Conservation (phyloP, 2,329 filamentous ascomycete species). For the Aureobasidium sp. region DNA sequence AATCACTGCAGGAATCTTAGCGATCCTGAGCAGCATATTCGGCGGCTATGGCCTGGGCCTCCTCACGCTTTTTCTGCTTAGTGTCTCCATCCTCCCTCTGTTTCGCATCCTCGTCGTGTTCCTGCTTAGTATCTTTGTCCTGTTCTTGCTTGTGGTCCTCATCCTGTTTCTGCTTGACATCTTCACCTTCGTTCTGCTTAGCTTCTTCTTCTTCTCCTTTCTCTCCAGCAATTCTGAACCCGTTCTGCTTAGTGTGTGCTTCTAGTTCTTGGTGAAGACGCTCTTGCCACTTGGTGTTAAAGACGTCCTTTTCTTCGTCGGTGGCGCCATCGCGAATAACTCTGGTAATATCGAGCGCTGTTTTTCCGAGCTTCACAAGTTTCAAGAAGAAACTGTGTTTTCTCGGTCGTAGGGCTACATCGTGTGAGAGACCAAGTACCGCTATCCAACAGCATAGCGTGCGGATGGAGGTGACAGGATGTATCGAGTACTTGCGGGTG, state of each 20-base stretch:
- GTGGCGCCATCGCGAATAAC: not conserved
- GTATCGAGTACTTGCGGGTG: no score
- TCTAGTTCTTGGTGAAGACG: no score
- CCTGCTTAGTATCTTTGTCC: not conserved
- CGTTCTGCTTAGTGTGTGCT: no score
- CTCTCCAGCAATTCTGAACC: no score
- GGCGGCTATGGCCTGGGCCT: not conserved
- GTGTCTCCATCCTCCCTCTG: not conserved
- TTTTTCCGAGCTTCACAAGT: no score
- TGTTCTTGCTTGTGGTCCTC: not conserved
- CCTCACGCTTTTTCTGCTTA: not conserved
- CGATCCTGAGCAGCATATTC: no score
- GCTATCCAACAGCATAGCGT: not conserved
- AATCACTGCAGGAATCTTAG: no score
- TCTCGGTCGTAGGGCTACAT: not conserved
- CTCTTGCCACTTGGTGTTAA: no score
- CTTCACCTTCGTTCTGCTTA: not conserved
- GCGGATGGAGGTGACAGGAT: not conserved
- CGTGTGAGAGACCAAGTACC: not conserved
- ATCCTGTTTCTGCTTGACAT: not conserved
- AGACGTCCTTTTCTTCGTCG: not conserved
- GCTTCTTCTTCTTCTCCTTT: not conserved
- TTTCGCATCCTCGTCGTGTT: not conserved
- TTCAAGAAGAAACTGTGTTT: no score
- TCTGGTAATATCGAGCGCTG: no score